Evolutionary conservation across 2,329 filamentous ascomycete genomes (phyloP), one percentile per base, ranked within the genome.

Genomic region (Aspergillus calidoustus): DNA sequence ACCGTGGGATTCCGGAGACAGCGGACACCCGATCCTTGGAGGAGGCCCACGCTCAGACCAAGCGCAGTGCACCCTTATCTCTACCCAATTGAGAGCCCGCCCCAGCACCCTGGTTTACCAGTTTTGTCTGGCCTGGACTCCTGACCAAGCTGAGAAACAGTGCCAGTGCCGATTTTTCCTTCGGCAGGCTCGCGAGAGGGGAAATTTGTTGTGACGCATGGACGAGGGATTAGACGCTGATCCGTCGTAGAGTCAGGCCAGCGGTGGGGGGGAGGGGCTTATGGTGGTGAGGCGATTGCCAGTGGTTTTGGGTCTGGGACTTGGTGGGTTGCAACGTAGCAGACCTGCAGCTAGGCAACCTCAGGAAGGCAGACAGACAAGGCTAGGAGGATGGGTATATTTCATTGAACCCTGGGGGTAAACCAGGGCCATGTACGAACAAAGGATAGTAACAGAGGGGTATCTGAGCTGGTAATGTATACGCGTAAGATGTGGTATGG

Each of bases 1-100:
- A 41, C 34, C 15, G 23, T 17, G 17, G 25, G 23, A 13, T 8
- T n/a, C n/a, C n/a, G 25, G 15, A 50, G 13, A 28, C 25, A 28
- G 25, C 25, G 25, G 25, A 28, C 25, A 28, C 25, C 25, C 25
- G 6, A 28, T 4, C 25, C 25, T 28, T 19, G 19, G 25, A 28
- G 25, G 25, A 28, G 25, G 25, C 25, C 25, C n/a, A 50, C 4
- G 49, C 28, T 23, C 34, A 9, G 22, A 41, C 31, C 25, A 49
- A 57, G 17, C 51, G 30, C 43, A 59, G 30, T n/a, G 3, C 17
- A 17, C 22, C 22, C 54, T 61, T 61, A 61, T 61, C 61, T 65
- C 50, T 54, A 43, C 47, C 53, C 58, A 60, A 66, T 64, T 43
- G 54, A 56, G 59, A 41, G 44, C 7, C 22, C 19, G 15, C 52